Percentiles rank a stretch among this genome's conserved stretches.
phyloP scores from a whole-genome alignment of 352 stramenopile species.

The Phytopythium ostracodes region DNA sequence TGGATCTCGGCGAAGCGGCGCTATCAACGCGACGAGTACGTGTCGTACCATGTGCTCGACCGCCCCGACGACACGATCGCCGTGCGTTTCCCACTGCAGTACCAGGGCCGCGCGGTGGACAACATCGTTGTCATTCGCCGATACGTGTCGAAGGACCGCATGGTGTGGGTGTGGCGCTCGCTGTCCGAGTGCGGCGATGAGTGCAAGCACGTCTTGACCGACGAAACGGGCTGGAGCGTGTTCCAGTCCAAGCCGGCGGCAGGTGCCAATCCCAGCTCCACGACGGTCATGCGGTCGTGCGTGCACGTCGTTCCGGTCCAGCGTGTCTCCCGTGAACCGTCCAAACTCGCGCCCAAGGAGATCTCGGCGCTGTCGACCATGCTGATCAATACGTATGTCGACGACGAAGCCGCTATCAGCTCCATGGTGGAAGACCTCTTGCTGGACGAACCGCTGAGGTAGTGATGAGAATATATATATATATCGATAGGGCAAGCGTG shows the following conservation, averaged over 20 bases:
- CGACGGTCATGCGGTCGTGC: not conserved
- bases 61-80: constrained; percentile 2
- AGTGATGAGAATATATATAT: no score
- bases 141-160: constrained; percentile 29
- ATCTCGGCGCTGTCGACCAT: not conserved
- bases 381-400: not conserved
- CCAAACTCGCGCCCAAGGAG: not conserved
- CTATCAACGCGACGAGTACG: not conserved
- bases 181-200: constrained; percentile 25
- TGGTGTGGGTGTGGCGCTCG: constrained; percentile 46
- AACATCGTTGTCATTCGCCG: constrained; percentile 6
- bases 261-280: not conserved
- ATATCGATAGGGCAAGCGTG: not conserved
- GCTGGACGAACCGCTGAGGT: not conserved
- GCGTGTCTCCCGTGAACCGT: not conserved
- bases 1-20: not conserved
- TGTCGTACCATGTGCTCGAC: not conserved
- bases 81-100: not conserved
- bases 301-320: not conserved
- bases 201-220: constrained; percentile 33
- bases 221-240: constrained; percentile 53
- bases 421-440: not conserved
- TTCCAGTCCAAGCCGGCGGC: constrained; percentile 11
- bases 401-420: not conserved
- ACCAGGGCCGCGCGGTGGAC: not conserved